Base-by-base conservation (phyloP, 768 basidiomycete species). In the Botryobasidium botryosum region DNA sequence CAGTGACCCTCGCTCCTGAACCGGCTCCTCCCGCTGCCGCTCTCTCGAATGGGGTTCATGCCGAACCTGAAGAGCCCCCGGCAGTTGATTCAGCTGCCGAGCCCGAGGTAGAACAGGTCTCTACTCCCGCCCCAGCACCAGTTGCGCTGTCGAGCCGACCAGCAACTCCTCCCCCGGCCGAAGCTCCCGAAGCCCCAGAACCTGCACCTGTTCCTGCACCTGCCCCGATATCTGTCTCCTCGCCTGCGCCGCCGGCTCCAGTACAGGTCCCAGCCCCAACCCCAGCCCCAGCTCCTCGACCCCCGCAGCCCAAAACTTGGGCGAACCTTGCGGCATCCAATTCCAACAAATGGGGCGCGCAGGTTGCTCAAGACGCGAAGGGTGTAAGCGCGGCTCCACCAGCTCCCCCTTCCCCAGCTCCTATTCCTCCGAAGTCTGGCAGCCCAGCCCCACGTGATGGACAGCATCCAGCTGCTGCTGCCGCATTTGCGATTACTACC, bases 261-360 rank as follows among this genome's bases (percentile, higher is more conserved):
- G 47, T 44, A 24, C 49, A 63, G 6, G 56, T 55, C 17, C 47
- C 54, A 1, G 55, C 65, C n/a, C 40, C 57, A 12, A 54, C 72
- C 28, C 53, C 59, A 15, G 55, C 65, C 5, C 56, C 61, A 7
- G 63, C 68, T 4, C 51, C 58, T 5, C 68, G 67, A 17, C 61
- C 71, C 8, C 61, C 72, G 8, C 63, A 54, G 12, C 85, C 83
- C 13, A 81, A 83, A 58, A 80, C 80, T 0, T 96, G 90, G 91
- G 91, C 91, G 0, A 83, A 79, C 46, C 74, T 94, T 36, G 90
- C 90, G 37, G 88, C 90, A 32, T 61, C 79, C 17, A 81, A 82
- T 56, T 61, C 71, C 13, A 78, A 77, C 56, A 84, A 81, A 58
- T 92, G 88, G 90, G 85, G 86, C 35, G 61, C 76, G 1, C 73